Percentiles rank a stretch among this genome's conserved stretches.
Conservation (phyloP, 1,284 basidiomycete genomes). For the Takashimella koratensis region DNA sequence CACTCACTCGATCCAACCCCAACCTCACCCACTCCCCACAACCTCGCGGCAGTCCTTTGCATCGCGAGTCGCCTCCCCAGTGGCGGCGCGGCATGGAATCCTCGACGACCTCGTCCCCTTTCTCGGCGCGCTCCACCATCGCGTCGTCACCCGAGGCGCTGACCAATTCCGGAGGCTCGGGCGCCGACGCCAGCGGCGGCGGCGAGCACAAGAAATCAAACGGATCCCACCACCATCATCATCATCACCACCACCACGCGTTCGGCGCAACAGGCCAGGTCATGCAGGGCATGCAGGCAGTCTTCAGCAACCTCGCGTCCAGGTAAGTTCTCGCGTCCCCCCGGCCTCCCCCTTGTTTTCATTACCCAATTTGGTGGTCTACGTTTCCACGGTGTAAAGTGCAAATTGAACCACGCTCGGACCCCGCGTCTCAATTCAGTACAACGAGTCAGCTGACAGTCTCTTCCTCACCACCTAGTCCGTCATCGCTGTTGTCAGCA, state of each 20-base stretch:
- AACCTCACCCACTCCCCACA: background rate
- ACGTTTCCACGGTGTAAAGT: too few relatives aligned
- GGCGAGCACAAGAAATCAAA: too few relatives aligned
- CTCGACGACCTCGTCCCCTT: conserved; percentile 34
- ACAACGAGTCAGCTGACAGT: background rate
- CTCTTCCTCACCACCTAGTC: background rate
- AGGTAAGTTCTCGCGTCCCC: too few relatives aligned
- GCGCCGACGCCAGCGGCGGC: conserved; percentile 16
- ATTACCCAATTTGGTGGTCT: too few relatives aligned
- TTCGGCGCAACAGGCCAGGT: conserved; percentile 17
- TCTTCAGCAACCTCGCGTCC: conserved; percentile 25
- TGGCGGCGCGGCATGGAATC: conserved; percentile 23
- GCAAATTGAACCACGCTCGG: too few relatives aligned
- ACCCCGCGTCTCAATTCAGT: conserved; percentile 6
- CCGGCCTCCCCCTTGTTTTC: too few relatives aligned
- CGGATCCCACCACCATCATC: too few relatives aligned
- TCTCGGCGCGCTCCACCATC: conserved; percentile 32
- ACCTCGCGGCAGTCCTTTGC: background rate
- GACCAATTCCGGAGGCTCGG: too few relatives aligned
- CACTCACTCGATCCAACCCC: background rate
- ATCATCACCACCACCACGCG: conserved; percentile 5
- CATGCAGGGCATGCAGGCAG: conserved; percentile 31
- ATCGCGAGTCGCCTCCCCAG: background rate
- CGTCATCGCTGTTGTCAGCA: conserved; percentile 1
- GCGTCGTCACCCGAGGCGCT: conserved; percentile 38